Percentiles rank a stretch among this genome's conserved stretches.
Evolutionary conservation across 1,139 yeast genomes (phyloP).

Genomic region (Kurtzmaniella quercitrusa): DNA sequence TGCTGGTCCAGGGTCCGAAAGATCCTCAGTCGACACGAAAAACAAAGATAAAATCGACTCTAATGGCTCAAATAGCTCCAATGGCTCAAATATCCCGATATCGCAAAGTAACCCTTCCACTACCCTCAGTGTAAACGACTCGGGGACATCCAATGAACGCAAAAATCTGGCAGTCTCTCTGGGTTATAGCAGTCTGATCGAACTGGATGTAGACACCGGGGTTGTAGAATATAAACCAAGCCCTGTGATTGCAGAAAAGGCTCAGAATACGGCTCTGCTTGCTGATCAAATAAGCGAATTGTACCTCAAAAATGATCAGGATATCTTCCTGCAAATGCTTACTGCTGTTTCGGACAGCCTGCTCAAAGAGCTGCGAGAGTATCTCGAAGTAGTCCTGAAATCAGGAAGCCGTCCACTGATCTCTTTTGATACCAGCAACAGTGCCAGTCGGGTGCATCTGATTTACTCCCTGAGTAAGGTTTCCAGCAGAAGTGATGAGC

Average conservation of each 20-base stretch:
- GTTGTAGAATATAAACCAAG: background rate
- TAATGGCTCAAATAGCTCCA: background rate
- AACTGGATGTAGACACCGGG: background rate
- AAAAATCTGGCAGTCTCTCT: background rate
- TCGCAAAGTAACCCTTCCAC: background rate
- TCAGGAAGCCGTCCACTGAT: conserved; percentile 2
- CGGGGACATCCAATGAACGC: background rate
- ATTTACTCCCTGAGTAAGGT: conserved; percentile 20
- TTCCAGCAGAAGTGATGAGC: conserved; percentile 8
- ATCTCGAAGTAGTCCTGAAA: conserved; percentile 13
- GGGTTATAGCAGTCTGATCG: background rate
- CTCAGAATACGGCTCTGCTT: background rate
- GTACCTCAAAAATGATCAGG: background rate
- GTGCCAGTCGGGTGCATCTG: conserved; percentile 27
- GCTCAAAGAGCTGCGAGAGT: conserved; percentile 20
- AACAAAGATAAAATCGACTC: background rate
- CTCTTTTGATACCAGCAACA: conserved; percentile 14
- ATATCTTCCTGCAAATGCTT: conserved; percentile 21
- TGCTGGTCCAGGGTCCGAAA: background rate
- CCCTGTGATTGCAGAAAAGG: background rate
- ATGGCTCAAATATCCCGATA: background rate
- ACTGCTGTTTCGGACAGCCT: conserved; percentile 28
- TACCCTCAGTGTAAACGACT: background rate
- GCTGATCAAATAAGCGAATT: background rate
- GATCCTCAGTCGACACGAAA: background rate